A percentile compares a stretch with the other conserved stretches of the same genome.
These are phyloP conservation scores for Lentinula raphanica DNA, from an alignment of 768 basidiomycete species.

Conservation along the genomic window DNA sequence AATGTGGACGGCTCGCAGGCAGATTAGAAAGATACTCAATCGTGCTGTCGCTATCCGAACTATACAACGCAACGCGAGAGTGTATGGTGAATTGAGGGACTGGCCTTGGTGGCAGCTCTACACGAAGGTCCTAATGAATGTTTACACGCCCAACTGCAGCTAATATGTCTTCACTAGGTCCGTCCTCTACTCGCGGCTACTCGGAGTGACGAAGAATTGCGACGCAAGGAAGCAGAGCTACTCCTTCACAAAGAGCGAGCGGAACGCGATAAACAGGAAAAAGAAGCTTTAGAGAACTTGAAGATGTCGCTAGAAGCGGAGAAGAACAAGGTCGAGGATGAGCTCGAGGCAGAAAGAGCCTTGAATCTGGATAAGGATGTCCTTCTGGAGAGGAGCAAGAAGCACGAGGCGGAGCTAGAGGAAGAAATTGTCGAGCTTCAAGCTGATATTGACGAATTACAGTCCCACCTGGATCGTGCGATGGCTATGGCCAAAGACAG, in stretches of 20 bases:
- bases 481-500: constrained; percentile 72
- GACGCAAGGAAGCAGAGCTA: constrained; percentile 82
- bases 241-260: constrained; percentile 76
- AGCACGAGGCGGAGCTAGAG: constrained; percentile 77
- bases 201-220: constrained; percentile 85
- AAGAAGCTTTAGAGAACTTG: constrained; percentile 69
- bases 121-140: constrained; percentile 62
- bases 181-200: constrained; percentile 92
- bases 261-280: constrained; percentile 80
- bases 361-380: constrained; percentile 80
- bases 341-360: constrained; percentile 76
- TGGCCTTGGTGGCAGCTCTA: constrained; percentile 99
- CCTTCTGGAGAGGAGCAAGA: constrained; percentile 77
- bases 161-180: constrained; percentile 47
- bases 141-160: background rate
- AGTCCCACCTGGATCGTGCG: constrained; percentile 80
- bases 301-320: constrained; percentile 81
- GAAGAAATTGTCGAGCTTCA: constrained; percentile 81
- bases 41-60: constrained; percentile 87
- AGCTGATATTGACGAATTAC: constrained; percentile 75
- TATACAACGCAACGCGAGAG: constrained; percentile 89
- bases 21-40: constrained; percentile 92
- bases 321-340: constrained; percentile 76
- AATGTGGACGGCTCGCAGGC: constrained; percentile 80
- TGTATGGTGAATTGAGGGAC: constrained; percentile 84